Evolutionary conservation across 2,329 filamentous ascomycete species (phyloP).

Genomic region (Colletotrichum camelliae): DNA sequence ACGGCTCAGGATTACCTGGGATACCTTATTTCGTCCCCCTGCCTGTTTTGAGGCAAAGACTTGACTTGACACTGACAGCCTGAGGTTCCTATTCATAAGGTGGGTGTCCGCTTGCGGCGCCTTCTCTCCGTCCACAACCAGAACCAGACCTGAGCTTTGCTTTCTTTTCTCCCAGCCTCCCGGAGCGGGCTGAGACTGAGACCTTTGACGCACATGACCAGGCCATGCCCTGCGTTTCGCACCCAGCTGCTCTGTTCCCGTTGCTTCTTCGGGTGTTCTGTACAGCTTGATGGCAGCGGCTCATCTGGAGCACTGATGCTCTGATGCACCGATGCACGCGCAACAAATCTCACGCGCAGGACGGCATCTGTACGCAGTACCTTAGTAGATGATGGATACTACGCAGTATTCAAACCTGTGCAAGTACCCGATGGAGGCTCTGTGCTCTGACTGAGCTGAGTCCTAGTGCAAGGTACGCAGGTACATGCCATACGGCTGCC

Average conservation of each 20-base stretch:
- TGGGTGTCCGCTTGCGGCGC: neutral
- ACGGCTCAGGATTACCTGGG: neutral
- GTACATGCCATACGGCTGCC: neutral
- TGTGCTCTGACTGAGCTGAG: neutral
- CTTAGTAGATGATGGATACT: no score
- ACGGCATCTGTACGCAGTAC: neutral
- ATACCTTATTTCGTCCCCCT: neutral
- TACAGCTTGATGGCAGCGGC: conserved; percentile 1
- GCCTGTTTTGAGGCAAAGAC: neutral
- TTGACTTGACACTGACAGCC: neutral
- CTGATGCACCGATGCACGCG: neutral
- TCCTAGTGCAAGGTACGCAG: neutral
- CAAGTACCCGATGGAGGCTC: neutral
- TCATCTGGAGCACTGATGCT: neutral
- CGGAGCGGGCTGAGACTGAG: neutral
- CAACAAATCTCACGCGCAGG: neutral
- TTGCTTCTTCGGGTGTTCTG: conserved; percentile 5
- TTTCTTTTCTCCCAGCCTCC: neutral
- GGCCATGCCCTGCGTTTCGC: neutral
- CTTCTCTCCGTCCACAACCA: neutral
- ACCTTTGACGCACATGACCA: neutral
- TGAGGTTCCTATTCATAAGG: neutral
- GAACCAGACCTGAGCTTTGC: neutral
- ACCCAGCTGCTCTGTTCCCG: neutral
- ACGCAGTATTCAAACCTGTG: neutral